phyloP scores from a whole-genome alignment of 306 rosid species.

The Dryas octopetala region DNA sequence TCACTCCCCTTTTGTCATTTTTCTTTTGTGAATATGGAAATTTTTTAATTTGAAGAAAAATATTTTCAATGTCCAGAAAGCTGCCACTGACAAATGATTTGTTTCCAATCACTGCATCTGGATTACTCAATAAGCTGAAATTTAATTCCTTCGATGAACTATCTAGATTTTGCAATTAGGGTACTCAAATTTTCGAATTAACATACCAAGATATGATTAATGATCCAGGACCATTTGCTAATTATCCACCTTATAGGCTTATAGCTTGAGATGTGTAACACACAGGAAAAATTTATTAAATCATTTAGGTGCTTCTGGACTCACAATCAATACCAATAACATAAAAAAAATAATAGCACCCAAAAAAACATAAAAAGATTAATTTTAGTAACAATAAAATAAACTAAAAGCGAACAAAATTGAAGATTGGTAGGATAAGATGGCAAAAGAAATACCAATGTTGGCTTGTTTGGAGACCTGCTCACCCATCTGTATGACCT shows the following conservation, averaged over 20 bases:
- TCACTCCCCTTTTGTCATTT: neutral
- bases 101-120: neutral
- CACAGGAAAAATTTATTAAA: no score
- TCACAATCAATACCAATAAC: no score
- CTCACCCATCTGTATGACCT: constrained; percentile 63
- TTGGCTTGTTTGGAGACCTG: constrained; percentile 84
- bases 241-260: no score
- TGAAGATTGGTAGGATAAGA: neutral
- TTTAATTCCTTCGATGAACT: neutral
- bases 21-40: neutral
- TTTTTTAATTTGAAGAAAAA: neutral
- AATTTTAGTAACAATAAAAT: neutral
- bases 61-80: neutral
- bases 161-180: neutral
- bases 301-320: no score
- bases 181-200: neutral
- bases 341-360: no score
- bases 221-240: neutral
- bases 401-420: neutral
- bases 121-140: neutral
- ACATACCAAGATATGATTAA: neutral
- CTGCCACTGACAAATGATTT: neutral
- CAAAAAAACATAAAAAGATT: neutral
- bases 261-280: no score
- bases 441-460: constrained; percentile 40